A percentile compares a stretch with the other conserved stretches of the same genome.
Conservation (phyloP, 257 asterid genomes). For the Rubia yunnanensis region DNA sequence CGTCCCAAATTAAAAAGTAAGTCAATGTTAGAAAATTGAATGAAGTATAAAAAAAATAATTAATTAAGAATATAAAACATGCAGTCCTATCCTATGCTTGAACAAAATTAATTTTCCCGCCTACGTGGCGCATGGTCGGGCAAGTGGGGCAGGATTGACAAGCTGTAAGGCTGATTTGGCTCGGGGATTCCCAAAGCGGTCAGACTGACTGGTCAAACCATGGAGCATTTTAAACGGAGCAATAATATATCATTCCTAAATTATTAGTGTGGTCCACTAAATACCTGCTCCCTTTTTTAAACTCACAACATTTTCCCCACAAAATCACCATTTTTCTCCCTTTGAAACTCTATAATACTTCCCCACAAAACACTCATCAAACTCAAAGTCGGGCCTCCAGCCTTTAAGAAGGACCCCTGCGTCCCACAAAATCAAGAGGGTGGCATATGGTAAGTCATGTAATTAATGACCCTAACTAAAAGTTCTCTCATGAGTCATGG, state of each 20-base stretch:
- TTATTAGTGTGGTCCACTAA: constrained; percentile 40
- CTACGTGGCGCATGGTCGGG: constrained; percentile 1
- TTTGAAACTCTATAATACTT: neutral
- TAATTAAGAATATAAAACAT: too few species aligned
- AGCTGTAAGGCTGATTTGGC: neutral
- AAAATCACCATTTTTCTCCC: constrained; percentile 8
- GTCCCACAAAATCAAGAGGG: neutral
- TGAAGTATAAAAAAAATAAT: too few species aligned
- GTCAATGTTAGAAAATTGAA: too few species aligned
- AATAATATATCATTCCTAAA: constrained; percentile 23
- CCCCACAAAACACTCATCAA: neutral
- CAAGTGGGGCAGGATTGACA: neutral
- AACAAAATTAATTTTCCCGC: neutral
- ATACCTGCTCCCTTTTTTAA: constrained; percentile 16
- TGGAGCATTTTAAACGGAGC: neutral
- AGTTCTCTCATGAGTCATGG: neutral
- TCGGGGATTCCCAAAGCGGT: constrained; percentile 10
- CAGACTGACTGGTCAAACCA: constrained; percentile 14
- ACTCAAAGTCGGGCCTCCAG: neutral
- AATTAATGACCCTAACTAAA: neutral
- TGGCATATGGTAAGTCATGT: neutral
- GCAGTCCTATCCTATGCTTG: too few species aligned
- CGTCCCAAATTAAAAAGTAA: too few species aligned
- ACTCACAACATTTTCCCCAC: constrained; percentile 2
- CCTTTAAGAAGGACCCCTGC: neutral